These are phyloP conservation scores for Coemansia sp. DNA, from an alignment of 371 early-diverging fungal genomes.

Conservation along the genomic window DNA sequence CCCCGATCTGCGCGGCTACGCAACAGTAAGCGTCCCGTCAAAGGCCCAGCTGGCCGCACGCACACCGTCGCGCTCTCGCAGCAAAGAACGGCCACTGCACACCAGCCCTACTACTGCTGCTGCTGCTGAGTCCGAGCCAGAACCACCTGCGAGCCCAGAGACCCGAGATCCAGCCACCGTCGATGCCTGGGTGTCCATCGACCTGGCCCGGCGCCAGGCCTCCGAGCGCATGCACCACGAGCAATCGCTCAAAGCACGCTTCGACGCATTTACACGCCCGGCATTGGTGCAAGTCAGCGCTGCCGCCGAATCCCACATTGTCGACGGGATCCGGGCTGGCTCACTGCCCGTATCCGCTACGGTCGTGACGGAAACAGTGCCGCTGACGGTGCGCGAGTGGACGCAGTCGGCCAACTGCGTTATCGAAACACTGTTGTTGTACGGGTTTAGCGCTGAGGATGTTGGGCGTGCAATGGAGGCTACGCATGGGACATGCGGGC, in stretches of 20 bases:
- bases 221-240: conserved; percentile 13
- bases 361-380: neutral
- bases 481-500: conserved; percentile 14
- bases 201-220: conserved; percentile 23
- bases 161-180: neutral
- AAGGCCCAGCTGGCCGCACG: neutral
- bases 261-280: neutral
- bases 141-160: neutral
- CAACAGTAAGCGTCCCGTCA: neutral
- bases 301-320: conserved; percentile 10
- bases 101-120: neutral
- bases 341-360: neutral
- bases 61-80: neutral
- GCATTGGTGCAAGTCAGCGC: neutral
- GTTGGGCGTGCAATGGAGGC: conserved; percentile 18
- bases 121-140: neutral
- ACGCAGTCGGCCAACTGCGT: conserved; percentile 22
- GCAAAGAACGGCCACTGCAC: neutral
- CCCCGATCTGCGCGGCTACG: neutral
- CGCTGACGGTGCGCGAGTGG: conserved; percentile 20
- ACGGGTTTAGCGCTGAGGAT: conserved; percentile 12
- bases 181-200: conserved; percentile 11
- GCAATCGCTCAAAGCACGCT: neutral
- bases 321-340: conserved; percentile 13
- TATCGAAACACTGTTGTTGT: conserved; percentile 19